These are phyloP conservation scores for Mrakia blollopis DNA, from an alignment of 768 basidiomycete genomes.

Conservation along the genomic window DNA sequence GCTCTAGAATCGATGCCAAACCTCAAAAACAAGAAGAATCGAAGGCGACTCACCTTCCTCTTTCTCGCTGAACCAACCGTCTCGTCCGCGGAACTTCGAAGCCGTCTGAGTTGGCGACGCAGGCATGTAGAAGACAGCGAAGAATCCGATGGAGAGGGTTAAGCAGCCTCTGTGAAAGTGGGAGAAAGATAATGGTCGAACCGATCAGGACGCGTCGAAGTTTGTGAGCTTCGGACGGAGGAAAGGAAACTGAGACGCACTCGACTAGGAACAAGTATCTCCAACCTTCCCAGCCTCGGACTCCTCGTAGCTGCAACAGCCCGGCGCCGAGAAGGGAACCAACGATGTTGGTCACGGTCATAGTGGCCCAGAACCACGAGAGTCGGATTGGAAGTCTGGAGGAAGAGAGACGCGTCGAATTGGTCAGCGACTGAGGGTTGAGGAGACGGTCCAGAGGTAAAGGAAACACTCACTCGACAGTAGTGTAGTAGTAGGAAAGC, in stretches of 20 bases:
- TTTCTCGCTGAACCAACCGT: conserved; percentile 65
- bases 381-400: not conserved
- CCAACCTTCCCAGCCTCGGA: conserved; percentile 31
- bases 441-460: conserved; percentile 40
- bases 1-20: too few species aligned
- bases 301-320: conserved; percentile 18
- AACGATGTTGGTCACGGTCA: not conserved
- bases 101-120: too few species aligned
- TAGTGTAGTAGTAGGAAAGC: conserved; percentile 37
- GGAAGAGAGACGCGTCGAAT: conserved; percentile 31
- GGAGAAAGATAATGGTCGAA: too few species aligned
- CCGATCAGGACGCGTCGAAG: too few species aligned
- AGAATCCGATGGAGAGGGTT: conserved; percentile 53
- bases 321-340: conserved; percentile 28
- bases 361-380: not conserved
- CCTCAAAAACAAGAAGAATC: too few species aligned
- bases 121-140: conserved; percentile 40
- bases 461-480: conserved; percentile 24
- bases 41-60: conserved; percentile 48
- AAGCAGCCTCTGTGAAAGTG: conserved; percentile 45
- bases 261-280: conserved; percentile 36
- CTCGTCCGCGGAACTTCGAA: conserved; percentile 50
- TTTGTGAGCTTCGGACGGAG: too few species aligned
- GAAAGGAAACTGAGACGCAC: not conserved
- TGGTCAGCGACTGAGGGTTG: conserved; percentile 17